Evolutionary conservation across 306 rosid species (phyloP), one percentile per base, ranked within the genome.

Genomic region (Herpetospermum pedunculosum): DNA sequence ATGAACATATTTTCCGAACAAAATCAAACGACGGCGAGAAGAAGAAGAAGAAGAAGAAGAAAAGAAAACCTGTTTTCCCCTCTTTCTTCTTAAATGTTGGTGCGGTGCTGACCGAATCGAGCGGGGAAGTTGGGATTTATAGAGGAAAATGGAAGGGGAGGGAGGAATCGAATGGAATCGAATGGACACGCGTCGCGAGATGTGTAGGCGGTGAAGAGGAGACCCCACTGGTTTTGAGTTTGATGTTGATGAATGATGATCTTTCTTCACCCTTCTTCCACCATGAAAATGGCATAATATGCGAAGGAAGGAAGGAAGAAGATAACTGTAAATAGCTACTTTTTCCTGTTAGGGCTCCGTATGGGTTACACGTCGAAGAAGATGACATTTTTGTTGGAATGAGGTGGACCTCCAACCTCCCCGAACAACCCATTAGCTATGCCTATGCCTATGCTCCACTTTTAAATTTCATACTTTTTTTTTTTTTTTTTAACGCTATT

Each of bases 1-100:
- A 94, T 87, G 52, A 94, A 94, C 99, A 94, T 89, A 70, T 75
- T 80, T 13, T 29, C 8, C 0, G 10, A 49, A 21, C 19, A 34
- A 49, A 71, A 71, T 4, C 43, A 38, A 70, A 9, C 1, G 37
- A 41, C 21, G 25, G 19, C 3, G 2, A 16, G 25, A 10, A 69
- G 38, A 46, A 14, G 38, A 30, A 46, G 74, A 70, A 26, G 12
- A 43, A 43, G 53, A 18, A n/a, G 37, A 67, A 25, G 53, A 28
- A 28, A 7, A 40, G 11, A 28, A 11, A 8, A 38, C 15, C n/a
- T n/a, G n/a, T n/a, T n/a, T n/a, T n/a, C n/a, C n/a, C n/a, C n/a
- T n/a, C n/a, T n/a, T n/a, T n/a, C n/a, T n/a, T n/a, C n/a, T n/a
- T n/a, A n/a, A n/a, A 18, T 16, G 2, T 63, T 21, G 34, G 34